Evolutionary conservation across 179 eudicot genomes (phyloP).

Genomic region (Spinacia oleracea): DNA sequence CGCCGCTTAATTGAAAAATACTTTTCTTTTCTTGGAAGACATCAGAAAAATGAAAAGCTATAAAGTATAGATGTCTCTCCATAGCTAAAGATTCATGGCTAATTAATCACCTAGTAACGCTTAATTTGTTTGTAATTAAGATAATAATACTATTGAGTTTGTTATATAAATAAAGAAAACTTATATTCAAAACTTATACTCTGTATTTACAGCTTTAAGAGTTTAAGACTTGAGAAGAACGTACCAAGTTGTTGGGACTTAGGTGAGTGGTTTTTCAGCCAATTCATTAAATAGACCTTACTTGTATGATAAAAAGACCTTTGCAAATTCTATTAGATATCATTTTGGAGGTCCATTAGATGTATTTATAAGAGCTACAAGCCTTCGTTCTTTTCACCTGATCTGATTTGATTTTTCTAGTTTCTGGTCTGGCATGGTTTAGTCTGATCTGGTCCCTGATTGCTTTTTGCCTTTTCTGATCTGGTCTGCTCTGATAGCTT

Average conservation of each 20-base stretch:
- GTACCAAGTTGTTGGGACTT: neutral
- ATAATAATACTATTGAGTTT: neutral
- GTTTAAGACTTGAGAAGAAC: neutral
- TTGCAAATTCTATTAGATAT: conserved; percentile 9
- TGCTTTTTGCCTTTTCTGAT: too few species aligned
- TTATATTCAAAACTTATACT: neutral
- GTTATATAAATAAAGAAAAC: too few species aligned
- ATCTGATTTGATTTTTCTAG: too few species aligned
- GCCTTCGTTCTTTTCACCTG: too few species aligned
- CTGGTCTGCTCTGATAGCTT: too few species aligned
- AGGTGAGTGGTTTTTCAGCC: neutral
- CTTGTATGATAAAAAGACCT: neutral
- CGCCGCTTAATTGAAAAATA: neutral
- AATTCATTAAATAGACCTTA: conserved; percentile 1
- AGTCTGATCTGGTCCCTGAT: too few species aligned
- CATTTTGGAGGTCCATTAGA: neutral
- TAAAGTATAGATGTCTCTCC: neutral
- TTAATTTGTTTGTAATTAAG: neutral
- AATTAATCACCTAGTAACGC: neutral
- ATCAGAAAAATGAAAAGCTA: neutral
- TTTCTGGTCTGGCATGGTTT: too few species aligned
- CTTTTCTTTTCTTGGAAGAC: neutral
- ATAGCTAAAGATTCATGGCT: neutral
- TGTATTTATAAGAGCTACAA: too few species aligned
- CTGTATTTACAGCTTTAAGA: neutral